Base-by-base conservation (phyloP, 805 yeast genomes). In the Maudiozyma bulderi region DNA sequence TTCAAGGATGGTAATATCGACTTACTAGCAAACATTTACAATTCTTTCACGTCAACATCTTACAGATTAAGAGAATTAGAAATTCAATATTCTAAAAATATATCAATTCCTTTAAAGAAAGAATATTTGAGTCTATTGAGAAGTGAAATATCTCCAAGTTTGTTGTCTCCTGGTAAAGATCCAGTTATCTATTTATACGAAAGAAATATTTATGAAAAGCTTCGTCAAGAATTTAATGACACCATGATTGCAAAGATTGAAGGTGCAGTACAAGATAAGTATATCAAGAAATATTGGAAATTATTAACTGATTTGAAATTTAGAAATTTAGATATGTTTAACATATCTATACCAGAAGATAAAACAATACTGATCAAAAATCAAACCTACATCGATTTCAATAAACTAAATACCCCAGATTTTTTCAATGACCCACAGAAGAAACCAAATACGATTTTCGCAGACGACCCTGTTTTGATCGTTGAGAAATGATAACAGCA, bases 61-160 rank as follows among this genome's bases (percentile, higher is more conserved):
- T 61, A 56, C 37, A 49, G 62, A 34, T 38, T 53, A 20, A 59
- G 58, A 41, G 65, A 61, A 51, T 31, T 59, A 15, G 61, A 59
- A 33, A 50, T 61, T 15, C 54, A 54, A 35, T 54, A 54, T 40
- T 53, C 53, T 30, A 40, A 46, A n/a, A 48, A 45, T 40, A 40
- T 40, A 6, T 40, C 6, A 15, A 48, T 8, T 37, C 47, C 9
- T 41, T 35, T 14, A 48, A 48, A 14, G 51, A 54, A 32, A 57
- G 51, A 45, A 6, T 33, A 47, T 9, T 30, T 59, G 40, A 48
- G 49, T 30, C 35, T 42, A 4, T 43, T 61, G 13, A 44, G 54
- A 37, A 43, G 38, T 8, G 32, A 49, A 11, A 43, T 59, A 6
- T 57, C 55, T 4, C 49, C 54, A 13, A 49, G 44, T 15, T 15